Percentiles rank a stretch among this genome's conserved stretches.
Conservation (phyloP, 805 yeast species). For the Cyberlindnera japonica region DNA sequence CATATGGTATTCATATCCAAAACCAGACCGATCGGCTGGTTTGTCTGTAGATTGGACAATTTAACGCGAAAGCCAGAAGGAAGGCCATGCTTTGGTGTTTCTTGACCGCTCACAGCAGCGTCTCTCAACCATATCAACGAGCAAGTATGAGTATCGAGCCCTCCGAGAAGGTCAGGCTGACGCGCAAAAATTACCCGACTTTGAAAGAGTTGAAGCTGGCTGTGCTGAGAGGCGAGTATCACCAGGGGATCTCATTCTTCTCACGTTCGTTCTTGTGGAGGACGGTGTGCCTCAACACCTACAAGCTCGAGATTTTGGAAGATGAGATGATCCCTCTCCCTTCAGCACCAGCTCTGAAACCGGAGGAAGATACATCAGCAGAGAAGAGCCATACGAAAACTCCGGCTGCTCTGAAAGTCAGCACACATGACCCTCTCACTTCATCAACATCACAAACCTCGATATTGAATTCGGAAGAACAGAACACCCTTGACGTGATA, state of each 20-base stretch:
- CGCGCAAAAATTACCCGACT: conserved; percentile 19
- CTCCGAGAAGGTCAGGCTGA: conserved; percentile 16
- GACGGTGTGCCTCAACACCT: conserved; percentile 23
- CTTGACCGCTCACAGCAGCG: no score
- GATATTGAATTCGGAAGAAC: conserved; percentile 2
- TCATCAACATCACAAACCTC: not conserved
- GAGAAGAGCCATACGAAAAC: conserved; percentile 7
- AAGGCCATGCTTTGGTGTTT: no score
- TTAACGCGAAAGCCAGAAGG: no score
- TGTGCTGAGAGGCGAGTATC: conserved; percentile 24
- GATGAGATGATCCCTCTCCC: conserved; percentile 21
- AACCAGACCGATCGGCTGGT: no score
- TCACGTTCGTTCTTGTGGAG: conserved; percentile 24
- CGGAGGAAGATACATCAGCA: not conserved
- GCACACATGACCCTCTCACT: conserved; percentile 11
- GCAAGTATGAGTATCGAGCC: conserved; percentile 10
- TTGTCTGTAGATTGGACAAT: no score
- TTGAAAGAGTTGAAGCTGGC: conserved; percentile 19
- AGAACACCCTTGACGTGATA: conserved; percentile 23
- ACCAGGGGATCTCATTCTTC: conserved; percentile 16
- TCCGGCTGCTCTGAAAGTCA: conserved; percentile 3
- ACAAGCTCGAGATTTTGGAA: conserved; percentile 16
- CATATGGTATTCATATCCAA: no score
- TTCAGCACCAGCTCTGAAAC: not conserved
- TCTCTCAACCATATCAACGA: no score